Conservation (phyloP, 2,329 filamentous ascomycete species). For the Pezicula rhizophila region DNA sequence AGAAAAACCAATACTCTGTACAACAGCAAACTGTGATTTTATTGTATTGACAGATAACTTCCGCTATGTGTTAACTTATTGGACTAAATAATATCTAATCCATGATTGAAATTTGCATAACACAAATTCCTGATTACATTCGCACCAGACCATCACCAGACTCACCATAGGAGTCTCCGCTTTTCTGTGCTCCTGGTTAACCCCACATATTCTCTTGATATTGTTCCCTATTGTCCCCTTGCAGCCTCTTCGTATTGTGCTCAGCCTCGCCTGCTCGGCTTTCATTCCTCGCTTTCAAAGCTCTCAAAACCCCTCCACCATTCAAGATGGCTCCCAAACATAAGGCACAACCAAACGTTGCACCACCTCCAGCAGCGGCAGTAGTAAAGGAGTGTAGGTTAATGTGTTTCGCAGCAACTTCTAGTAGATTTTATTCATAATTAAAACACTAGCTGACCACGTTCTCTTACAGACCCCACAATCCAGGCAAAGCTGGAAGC, state of each 20-base stretch:
- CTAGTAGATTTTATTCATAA: neutral
- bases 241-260: neutral
- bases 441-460: neutral
- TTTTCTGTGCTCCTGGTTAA: neutral
- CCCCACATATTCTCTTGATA: conserved; percentile 7
- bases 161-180: too few relatives aligned
- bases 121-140: too few relatives aligned
- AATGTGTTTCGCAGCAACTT: neutral
- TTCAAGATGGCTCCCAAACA: conserved; percentile 22
- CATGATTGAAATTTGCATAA: too few relatives aligned
- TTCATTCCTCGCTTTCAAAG: conserved; percentile 11
- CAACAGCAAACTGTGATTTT: too few relatives aligned
- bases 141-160: too few relatives aligned
- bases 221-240: conserved; percentile 16
- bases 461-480: conserved; percentile 14
- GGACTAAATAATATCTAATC: conserved; percentile 5
- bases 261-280: conserved; percentile 9
- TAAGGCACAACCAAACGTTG: conserved; percentile 15
- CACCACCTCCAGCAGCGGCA: conserved; percentile 6
- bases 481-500: conserved; percentile 21
- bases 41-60: conserved; percentile 1
- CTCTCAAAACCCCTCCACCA: conserved; percentile 12
- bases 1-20: neutral
- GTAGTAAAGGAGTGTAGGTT: conserved; percentile 17
- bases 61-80: conserved; percentile 4